These are phyloP conservation scores for Thymus quinquecostatus DNA, from an alignment of 257 asterid genomes.

Conservation along the genomic window DNA sequence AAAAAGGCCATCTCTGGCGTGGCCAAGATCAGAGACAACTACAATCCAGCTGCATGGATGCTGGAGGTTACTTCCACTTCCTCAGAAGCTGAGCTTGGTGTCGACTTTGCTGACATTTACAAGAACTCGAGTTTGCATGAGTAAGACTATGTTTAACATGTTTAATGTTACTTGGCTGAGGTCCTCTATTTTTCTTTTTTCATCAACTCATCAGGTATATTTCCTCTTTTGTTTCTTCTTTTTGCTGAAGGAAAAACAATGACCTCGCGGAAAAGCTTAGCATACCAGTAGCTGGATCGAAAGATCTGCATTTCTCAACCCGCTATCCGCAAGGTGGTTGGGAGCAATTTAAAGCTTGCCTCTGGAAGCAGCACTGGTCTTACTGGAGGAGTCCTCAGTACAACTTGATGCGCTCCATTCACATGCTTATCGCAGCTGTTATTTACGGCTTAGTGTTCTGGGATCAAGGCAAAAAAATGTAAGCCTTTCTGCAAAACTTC, in stretches of 20 bases:
- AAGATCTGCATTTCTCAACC: slow-evolving; percentile 46
- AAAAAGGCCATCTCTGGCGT: slow-evolving; percentile 46
- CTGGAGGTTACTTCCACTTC: slow-evolving; percentile 61
- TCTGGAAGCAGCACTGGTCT: slow-evolving; percentile 58
- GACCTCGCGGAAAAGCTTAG: slow-evolving; percentile 40
- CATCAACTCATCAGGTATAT: background rate
- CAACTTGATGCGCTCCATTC: slow-evolving; percentile 43
- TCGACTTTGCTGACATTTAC: slow-evolving; percentile 63
- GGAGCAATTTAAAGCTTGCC: slow-evolving; percentile 53
- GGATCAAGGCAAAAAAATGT: slow-evolving; percentile 52
- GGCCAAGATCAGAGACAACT: slow-evolving; percentile 44
- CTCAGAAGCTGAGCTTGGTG: slow-evolving; percentile 57
- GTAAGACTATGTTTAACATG: slow-evolving; percentile 33
- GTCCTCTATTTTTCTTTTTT: background rate
- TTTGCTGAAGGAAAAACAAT: slow-evolving; percentile 37
- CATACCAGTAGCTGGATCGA: slow-evolving; percentile 44
- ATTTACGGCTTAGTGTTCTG: slow-evolving; percentile 39
- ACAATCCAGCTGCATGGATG: slow-evolving; percentile 60
- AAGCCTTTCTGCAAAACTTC: slow-evolving; percentile 19
- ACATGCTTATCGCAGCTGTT: slow-evolving; percentile 42
- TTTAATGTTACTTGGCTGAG: background rate
- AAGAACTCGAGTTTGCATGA: slow-evolving; percentile 42
- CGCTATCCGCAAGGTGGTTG: slow-evolving; percentile 45
- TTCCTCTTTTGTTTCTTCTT: background rate
- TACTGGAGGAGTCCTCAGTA: slow-evolving; percentile 57